Percentiles rank a stretch among this genome's conserved stretches.
These are phyloP conservation scores for Moricandia arvensis DNA, from an alignment of 345 rosid genomes.

Conservation along the genomic window DNA sequence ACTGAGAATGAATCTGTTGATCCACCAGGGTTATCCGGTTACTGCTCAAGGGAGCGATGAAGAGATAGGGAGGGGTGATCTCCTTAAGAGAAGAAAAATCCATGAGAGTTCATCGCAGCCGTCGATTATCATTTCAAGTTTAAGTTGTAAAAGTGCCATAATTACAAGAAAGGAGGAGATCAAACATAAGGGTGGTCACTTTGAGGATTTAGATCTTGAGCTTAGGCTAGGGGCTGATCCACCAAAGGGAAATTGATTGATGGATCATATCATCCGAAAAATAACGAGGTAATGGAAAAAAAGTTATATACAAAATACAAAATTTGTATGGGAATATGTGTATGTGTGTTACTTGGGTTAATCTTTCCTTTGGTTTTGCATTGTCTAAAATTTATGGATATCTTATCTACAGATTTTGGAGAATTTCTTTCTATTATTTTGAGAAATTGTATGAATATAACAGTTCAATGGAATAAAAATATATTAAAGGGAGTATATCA, in stretches of 20 bases:
- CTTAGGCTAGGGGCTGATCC: slow-evolving; percentile 71
- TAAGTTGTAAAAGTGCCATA: slow-evolving; percentile 40
- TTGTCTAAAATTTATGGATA: slow-evolving; percentile 13
- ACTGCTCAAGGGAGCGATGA: slow-evolving; percentile 22
- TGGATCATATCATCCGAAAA: slow-evolving; percentile 3
- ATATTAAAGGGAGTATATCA: neutral
- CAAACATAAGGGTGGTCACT: slow-evolving; percentile 41
- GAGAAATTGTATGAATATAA: neutral
- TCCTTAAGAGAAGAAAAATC: slow-evolving; percentile 54
- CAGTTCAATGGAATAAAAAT: neutral
- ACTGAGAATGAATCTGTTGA: slow-evolving; percentile 61
- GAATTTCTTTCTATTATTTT: neutral
- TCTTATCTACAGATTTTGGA: neutral
- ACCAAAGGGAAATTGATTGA: slow-evolving; percentile 55
- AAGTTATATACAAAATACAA: slow-evolving; percentile 1
- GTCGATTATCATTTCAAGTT: slow-evolving; percentile 43
- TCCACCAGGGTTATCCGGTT: slow-evolving; percentile 48
- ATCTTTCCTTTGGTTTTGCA: slow-evolving; percentile 21
- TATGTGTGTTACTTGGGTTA: slow-evolving; percentile 21
- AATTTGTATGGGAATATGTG: slow-evolving; percentile 10
- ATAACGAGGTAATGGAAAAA: neutral
- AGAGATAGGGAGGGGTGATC: slow-evolving; percentile 30
- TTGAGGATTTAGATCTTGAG: slow-evolving; percentile 88
- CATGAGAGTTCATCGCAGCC: slow-evolving; percentile 45
- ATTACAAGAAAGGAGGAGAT: slow-evolving; percentile 36